Evolutionary conservation across 805 yeast genomes (phyloP), one percentile per base, ranked within the genome.

Genomic region (Yamadazyma insecticola): DNA sequence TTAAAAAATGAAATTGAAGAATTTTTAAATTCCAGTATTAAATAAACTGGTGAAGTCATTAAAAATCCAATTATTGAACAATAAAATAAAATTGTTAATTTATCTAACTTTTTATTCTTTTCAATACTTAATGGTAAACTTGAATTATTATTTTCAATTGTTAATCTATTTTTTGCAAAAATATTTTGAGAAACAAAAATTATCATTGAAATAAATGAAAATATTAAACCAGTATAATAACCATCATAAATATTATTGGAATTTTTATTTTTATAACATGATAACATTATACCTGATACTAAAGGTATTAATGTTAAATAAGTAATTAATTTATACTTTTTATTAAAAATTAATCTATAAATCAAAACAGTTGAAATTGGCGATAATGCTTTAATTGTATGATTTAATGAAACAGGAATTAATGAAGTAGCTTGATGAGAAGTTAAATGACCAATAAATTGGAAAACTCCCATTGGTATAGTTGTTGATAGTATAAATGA

Each of bases 391-490:
- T 92, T 92, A 45, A 90, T 79, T 6, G 97, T 88, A 55, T 90
- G 97, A 13, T 92, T 97, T 42, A 89, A 62, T 4, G 96, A 84
- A n/a, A 92, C 96, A 0, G 96, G 96, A 30, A 92, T 85, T 39
- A 84, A 57, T 2, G 89, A 74, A 2, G 96, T 88, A n/a, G 97
- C 90, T 51, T 84, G 83, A 53, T 89, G 96, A 6, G 94, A 76
- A 10, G 94, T 76, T 40, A 89, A 77, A 56, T 90, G 97, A 13
- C 97, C 98, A 13, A 81, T 65, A 44, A 90, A 84, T 63, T 90
- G 97, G 61, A 90, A 92, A 39, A 79, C 64, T 6, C 97, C 97
- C 95, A 90, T 87, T 13, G 97, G 97, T 14, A 86, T 73, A 0
- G 95, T 86, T 10, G 87, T 80, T 29, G 63, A 49, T 11, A 84